Conservation (phyloP, 2,329 filamentous ascomycete genomes). For the Dactylellina cionopaga region DNA sequence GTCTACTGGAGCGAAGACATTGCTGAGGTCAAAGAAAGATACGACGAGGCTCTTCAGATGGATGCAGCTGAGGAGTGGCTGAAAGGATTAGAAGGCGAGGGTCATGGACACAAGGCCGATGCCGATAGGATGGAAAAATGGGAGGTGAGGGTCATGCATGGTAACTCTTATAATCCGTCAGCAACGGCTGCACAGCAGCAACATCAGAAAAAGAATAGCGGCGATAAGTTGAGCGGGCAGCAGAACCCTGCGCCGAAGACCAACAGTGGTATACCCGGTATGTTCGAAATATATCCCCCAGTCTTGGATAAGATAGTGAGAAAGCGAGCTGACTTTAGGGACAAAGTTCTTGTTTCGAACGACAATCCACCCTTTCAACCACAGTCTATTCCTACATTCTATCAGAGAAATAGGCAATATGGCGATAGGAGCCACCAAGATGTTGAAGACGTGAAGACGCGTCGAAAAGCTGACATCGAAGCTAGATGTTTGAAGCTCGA, state of each 20-base stretch:
- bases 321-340: neutral
- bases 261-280: conserved; percentile 49
- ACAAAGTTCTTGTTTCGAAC: conserved; percentile 31
- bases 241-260: conserved; percentile 3
- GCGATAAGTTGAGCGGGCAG: conserved; percentile 12
- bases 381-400: conserved; percentile 49
- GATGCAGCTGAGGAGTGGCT: conserved; percentile 80
- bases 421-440: conserved; percentile 70
- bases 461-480: conserved; percentile 76
- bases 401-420: conserved; percentile 53
- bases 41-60: conserved; percentile 72
- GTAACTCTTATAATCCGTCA: conserved; percentile 46
- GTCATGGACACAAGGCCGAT: conserved; percentile 70
- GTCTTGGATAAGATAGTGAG: neutral
- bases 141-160: conserved; percentile 62
- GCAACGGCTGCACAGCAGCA: neutral
- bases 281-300: neutral
- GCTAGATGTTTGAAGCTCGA: conserved; percentile 72
- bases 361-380: conserved; percentile 35
- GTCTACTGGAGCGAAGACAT: conserved; percentile 73
- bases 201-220: conserved; percentile 13
- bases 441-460: conserved; percentile 71
- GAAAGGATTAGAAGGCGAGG: conserved; percentile 75
- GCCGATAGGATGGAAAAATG: conserved; percentile 79
- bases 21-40: conserved; percentile 70